Base-by-base conservation (phyloP, 768 basidiomycete species). In the Gelatoporia subvermispora region DNA sequence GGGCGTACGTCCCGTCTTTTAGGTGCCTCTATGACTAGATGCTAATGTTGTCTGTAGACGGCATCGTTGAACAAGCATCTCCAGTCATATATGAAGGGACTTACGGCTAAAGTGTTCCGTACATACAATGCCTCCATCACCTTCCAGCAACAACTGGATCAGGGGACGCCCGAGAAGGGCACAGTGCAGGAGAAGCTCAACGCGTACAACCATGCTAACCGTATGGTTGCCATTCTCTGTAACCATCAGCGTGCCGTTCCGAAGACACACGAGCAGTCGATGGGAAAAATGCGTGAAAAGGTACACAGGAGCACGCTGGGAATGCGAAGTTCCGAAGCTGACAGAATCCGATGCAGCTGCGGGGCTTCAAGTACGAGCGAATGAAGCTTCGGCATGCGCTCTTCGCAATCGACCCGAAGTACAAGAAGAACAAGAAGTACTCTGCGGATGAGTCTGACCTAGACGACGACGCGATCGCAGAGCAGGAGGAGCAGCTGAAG, bases 51-150 rank as follows among this genome's bases (percentile, higher is more conserved):
- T 18, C 31, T 24, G n/a, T 65, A 96, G 91, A 92, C 96, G 2
- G 72, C 78, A 7, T 73, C 75, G 8, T 70, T 99, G 50, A 99
- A 99, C 72, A 94, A 93, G 64, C 93, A 98, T 66, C 75, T 99
- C 51, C 81, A 80, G 39, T 81, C 78, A 23, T 93, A 95, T 66
- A 99, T 98, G 96, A 90, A 93, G 53, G 96, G 96, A 16, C 77
- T 99, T 22, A 95, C 96, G 0, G 96, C 96, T 49, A 99, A 99
- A 66, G 96, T 99, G 22, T 99, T 99, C 77, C 95, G 96, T 92
- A 99, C 96, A 44, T 99, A 89, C 73, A 99, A 99, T 61, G 96
- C 96, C 20, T 98, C 96, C 21, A 84, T 82, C 63, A 96, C 95
- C 2, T 96, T 98, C 74, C 93, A 98, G 64, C 75, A 88, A 39